These are phyloP conservation scores for Starmerella tilneyi DNA, from an alignment of 805 yeast species.

Conservation along the genomic window DNA sequence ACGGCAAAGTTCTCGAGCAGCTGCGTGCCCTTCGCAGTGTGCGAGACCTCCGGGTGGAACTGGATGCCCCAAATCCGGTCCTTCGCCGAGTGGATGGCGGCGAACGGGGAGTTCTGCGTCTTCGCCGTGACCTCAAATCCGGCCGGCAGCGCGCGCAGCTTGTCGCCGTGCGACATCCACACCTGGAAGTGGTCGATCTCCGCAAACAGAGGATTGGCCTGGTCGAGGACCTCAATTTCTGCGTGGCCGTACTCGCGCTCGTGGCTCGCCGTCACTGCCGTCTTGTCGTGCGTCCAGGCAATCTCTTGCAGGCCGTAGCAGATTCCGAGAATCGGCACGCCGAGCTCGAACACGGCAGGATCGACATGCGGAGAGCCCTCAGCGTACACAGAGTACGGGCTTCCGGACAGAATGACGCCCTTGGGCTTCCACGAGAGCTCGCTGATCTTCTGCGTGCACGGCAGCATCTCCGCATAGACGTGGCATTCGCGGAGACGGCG, in stretches of 20 bases:
- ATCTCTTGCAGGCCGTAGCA: conserved; percentile 99
- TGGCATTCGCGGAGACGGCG: conserved; percentile 96
- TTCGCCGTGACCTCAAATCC: conserved; percentile 85
- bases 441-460: conserved; percentile 93
- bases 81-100: conserved; percentile 73
- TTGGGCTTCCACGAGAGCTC: conserved; percentile 91
- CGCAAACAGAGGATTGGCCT: conserved; percentile 59
- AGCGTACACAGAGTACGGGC: conserved; percentile 95
- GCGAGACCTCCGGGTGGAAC: conserved; percentile 98
- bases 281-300: conserved; percentile 83
- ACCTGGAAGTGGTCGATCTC: conserved; percentile 91
- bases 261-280: conserved; percentile 85
- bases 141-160: conserved; percentile 77
- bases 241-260: conserved; percentile 99
- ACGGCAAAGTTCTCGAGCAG: conserved; percentile 88
- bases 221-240: conserved; percentile 63
- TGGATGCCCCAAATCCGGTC: conserved; percentile 85
- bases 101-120: conserved; percentile 88
- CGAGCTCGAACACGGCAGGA: conserved; percentile 77
- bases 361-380: conserved; percentile 96
- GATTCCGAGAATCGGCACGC: conserved; percentile 92
- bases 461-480: conserved; percentile 98
- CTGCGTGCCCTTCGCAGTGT: conserved; percentile 81
- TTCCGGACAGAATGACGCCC: conserved; percentile 93
- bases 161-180: conserved; percentile 99